Conservation (phyloP, 108 stramenopile genomes). For the Cyclostephanos invisitatus region DNA sequence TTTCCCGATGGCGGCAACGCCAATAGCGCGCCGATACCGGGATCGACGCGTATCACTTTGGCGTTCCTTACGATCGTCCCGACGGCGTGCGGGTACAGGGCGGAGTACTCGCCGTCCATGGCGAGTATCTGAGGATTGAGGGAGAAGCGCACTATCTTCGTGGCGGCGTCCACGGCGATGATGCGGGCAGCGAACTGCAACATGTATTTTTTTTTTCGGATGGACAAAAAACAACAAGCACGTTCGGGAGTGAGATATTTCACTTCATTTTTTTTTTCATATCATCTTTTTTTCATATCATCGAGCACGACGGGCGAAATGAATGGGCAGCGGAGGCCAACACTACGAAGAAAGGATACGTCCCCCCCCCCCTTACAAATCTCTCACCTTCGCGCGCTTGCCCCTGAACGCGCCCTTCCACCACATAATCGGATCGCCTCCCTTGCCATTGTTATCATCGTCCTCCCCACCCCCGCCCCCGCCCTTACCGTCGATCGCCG, state of each 20-base stretch:
- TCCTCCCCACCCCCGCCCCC: background rate
- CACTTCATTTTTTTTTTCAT: too few relatives aligned
- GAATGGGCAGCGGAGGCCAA: too few relatives aligned
- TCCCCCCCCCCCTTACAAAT: background rate
- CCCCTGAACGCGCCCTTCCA: slow-evolving; percentile 52
- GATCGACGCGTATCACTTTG: slow-evolving; percentile 77
- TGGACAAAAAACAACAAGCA: slow-evolving; percentile 2
- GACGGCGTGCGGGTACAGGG: slow-evolving; percentile 39
- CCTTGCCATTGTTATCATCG: background rate
- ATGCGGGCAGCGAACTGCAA: slow-evolving; percentile 74
- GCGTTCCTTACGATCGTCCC: slow-evolving; percentile 69
- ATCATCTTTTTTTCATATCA: too few relatives aligned
- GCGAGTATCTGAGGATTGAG: slow-evolving; percentile 70
- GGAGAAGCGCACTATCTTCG: slow-evolving; percentile 81
- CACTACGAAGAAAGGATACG: background rate
- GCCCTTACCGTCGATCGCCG: background rate
- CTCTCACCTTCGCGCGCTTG: slow-evolving; percentile 45
- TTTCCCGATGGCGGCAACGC: slow-evolving; percentile 50
- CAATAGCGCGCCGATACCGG: slow-evolving; percentile 82
- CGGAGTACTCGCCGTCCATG: slow-evolving; percentile 26
- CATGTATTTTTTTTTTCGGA: background rate
- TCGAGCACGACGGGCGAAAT: background rate
- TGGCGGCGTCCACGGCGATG: slow-evolving; percentile 71
- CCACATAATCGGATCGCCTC: slow-evolving; percentile 39
- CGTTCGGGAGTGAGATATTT: background rate